Percentiles rank a stretch among this genome's conserved stretches.
Evolutionary conservation across 768 basidiomycete genomes (phyloP).

Genomic region (Hysterangium stoloniferum): DNA sequence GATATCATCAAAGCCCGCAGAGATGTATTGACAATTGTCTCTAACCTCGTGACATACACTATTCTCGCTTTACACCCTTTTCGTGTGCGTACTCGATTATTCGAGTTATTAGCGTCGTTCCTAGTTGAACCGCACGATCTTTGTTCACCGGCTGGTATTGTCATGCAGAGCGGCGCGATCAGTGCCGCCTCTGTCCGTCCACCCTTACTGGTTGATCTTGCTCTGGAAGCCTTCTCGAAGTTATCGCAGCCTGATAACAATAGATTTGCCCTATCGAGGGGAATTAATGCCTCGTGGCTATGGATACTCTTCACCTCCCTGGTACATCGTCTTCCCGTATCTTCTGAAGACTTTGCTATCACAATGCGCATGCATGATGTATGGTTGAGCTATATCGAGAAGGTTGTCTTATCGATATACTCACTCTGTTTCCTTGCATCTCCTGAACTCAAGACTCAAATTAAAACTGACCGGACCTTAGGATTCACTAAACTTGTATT

Average conservation of each 20-base stretch:
- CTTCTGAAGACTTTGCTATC: conserved; percentile 66
- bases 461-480: conserved; percentile 58
- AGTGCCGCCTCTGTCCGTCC: conserved; percentile 39
- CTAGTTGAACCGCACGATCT: conserved; percentile 64
- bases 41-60: conserved; percentile 48
- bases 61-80: conserved; percentile 37
- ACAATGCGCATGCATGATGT: conserved; percentile 42
- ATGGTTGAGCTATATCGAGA: conserved; percentile 78
- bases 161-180: conserved; percentile 44
- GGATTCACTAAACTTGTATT: conserved; percentile 66
- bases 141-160: conserved; percentile 49
- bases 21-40: conserved; percentile 65
- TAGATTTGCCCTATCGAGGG: conserved; percentile 58
- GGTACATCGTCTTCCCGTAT: conserved; percentile 76
- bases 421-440: conserved; percentile 79
- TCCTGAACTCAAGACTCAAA: conserved; percentile 58
- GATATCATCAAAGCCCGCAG: conserved; percentile 71
- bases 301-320: conserved; percentile 60
- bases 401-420: conserved; percentile 75
- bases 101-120: conserved; percentile 66
- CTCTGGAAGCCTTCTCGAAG: conserved; percentile 81
- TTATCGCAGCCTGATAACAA: conserved; percentile 72
- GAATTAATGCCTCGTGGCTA: conserved; percentile 50
- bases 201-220: conserved; percentile 57
- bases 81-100: conserved; percentile 47